Evolutionary conservation across 768 basidiomycete species (phyloP).

Genomic region (Calocybe gangraenosa): DNA sequence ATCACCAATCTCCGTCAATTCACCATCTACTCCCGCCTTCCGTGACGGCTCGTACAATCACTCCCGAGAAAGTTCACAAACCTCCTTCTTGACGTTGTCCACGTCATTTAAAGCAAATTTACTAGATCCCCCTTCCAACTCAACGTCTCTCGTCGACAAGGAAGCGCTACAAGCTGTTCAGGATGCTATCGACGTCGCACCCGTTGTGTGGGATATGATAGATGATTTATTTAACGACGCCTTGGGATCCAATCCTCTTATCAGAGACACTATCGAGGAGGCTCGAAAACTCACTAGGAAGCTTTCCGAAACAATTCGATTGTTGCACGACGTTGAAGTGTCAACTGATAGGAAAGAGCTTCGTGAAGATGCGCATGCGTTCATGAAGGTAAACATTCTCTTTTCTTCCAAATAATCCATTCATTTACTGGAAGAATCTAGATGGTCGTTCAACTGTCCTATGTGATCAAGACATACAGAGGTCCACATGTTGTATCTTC

Average conservation of each 20-base stretch:
- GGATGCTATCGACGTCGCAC: conserved; percentile 73
- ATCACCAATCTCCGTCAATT: conserved; percentile 38
- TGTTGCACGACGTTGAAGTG: conserved; percentile 54
- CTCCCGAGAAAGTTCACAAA: conserved; percentile 37
- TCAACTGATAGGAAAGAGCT: conserved; percentile 55
- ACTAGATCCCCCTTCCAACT: conserved; percentile 47
- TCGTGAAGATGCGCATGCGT: conserved; percentile 73
- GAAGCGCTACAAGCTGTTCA: conserved; percentile 79
- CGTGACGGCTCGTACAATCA: conserved; percentile 21
- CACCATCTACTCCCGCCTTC: conserved; percentile 19
- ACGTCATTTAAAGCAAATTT: conserved; percentile 31
- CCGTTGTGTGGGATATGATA: conserved; percentile 78
- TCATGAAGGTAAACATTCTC: conserved; percentile 64
- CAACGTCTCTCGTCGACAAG: conserved; percentile 68
- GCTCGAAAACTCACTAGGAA: conserved; percentile 65
- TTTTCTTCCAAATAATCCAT: neutral
- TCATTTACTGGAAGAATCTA: conserved; percentile 22
- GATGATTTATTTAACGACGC: conserved; percentile 58
- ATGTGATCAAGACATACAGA: conserved; percentile 62
- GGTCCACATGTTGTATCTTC: conserved; percentile 50
- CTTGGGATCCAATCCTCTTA: conserved; percentile 35
- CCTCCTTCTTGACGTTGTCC: conserved; percentile 32
- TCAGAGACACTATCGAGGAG: conserved; percentile 50
- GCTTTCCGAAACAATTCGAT: conserved; percentile 54
- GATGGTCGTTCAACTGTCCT: conserved; percentile 77